These are phyloP conservation scores for Malus hybrid DNA, from an alignment of 331 rosid genomes.

Conservation along the genomic window DNA sequence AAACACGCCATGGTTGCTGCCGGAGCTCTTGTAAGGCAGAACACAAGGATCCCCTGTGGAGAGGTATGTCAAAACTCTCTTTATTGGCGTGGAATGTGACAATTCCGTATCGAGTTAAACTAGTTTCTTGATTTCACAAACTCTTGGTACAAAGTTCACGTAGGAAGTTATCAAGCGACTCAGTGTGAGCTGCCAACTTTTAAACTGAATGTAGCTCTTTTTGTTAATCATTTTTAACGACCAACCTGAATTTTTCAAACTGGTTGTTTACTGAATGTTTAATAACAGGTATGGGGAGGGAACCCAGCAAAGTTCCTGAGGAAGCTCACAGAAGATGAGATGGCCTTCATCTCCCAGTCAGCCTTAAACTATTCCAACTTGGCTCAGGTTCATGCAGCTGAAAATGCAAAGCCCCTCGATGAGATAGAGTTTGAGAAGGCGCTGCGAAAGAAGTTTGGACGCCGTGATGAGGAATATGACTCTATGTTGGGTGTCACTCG, in stretches of 20 bases:
- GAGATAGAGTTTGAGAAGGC: slow-evolving; percentile 68
- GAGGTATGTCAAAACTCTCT: slow-evolving; percentile 45
- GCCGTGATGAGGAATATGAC: slow-evolving; percentile 50
- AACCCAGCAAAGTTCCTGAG: slow-evolving; percentile 91
- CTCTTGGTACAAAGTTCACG: neutral
- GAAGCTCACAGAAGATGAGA: slow-evolving; percentile 89
- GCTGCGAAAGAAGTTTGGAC: slow-evolving; percentile 64
- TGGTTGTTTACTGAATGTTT: neutral
- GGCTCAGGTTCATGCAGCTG: slow-evolving; percentile 89
- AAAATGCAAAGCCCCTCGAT: slow-evolving; percentile 68
- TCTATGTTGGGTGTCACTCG: slow-evolving; percentile 45
- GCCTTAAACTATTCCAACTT: slow-evolving; percentile 74
- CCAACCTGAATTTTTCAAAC: neutral
- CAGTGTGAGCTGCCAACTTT: neutral
- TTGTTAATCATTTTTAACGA: neutral
- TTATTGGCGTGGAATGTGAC: neutral
- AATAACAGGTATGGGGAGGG: slow-evolving; percentile 87
- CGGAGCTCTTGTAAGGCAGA: slow-evolving; percentile 92
- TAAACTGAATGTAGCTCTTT: neutral
- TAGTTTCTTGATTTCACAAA: neutral
- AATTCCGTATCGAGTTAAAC: neutral
- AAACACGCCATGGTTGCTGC: slow-evolving; percentile 95
- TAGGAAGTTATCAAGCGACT: neutral
- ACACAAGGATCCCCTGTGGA: slow-evolving; percentile 84
- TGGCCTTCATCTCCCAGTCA: slow-evolving; percentile 77